phyloP scores from a whole-genome alignment of 805 yeast genomes.

The Starmerella bacillaris region DNA sequence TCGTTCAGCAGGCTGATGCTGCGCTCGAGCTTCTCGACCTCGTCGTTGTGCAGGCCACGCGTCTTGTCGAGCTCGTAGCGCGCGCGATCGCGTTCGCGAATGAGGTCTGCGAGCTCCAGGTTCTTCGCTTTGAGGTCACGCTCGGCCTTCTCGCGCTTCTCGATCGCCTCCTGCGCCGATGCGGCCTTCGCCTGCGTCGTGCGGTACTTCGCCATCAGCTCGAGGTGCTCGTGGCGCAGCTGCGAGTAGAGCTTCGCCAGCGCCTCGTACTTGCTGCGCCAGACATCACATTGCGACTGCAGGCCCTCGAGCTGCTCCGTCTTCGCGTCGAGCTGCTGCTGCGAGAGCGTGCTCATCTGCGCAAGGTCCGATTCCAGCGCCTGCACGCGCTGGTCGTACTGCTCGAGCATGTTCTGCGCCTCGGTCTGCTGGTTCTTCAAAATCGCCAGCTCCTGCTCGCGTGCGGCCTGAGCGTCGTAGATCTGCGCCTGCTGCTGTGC shows the following conservation, averaged over 20 bases:
- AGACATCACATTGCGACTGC: slow-evolving; percentile 56
- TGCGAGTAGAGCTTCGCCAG: slow-evolving; percentile 80
- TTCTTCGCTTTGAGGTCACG: slow-evolving; percentile 71
- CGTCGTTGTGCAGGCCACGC: slow-evolving; percentile 45
- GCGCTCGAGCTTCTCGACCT: slow-evolving; percentile 46
- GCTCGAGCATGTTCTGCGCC: slow-evolving; percentile 67
- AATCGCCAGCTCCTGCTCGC: slow-evolving; percentile 62
- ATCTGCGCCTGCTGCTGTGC: slow-evolving; percentile 57
- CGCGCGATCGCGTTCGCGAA: slow-evolving; percentile 78
- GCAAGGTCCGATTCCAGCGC: slow-evolving; percentile 56
- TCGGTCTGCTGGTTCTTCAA: slow-evolving; percentile 68
- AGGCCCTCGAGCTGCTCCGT: slow-evolving; percentile 51
- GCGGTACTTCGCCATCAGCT: slow-evolving; percentile 57
- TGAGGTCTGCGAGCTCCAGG: slow-evolving; percentile 71
- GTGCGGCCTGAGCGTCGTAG: slow-evolving; percentile 59
- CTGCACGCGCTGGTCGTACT: slow-evolving; percentile 72
- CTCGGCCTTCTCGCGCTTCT: slow-evolving; percentile 64
- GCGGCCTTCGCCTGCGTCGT: slow-evolving; percentile 73
- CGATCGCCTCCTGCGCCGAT: slow-evolving; percentile 75
- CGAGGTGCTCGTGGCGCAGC: slow-evolving; percentile 78
- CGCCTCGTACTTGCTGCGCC: slow-evolving; percentile 78
- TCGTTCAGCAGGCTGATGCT: slow-evolving; percentile 44
- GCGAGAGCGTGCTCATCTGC: slow-evolving; percentile 43
- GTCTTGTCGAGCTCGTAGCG: slow-evolving; percentile 60
- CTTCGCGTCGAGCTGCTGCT: slow-evolving; percentile 55